Evolutionary conservation across 352 stramenopile species (phyloP).

Genomic region (Plasmopara viticola): DNA sequence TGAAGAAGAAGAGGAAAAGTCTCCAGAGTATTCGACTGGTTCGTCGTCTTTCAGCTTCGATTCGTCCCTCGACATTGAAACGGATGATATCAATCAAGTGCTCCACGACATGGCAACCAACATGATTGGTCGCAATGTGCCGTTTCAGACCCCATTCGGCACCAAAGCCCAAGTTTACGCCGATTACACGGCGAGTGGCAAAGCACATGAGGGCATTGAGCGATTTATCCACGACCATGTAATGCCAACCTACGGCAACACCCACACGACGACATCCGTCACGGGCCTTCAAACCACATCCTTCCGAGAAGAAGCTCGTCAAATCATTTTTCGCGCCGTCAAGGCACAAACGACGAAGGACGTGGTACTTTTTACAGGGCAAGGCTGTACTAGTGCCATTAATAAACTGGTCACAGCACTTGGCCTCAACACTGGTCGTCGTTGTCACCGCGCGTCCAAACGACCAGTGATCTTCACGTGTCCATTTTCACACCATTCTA

Average conservation of each 20-base stretch:
- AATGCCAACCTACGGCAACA: slow-evolving; percentile 94
- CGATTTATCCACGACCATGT: slow-evolving; percentile 83
- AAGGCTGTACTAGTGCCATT: slow-evolving; percentile 80
- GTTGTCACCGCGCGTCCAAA: slow-evolving; percentile 19
- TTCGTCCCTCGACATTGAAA: slow-evolving; percentile 15
- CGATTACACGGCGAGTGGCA: slow-evolving; percentile 92
- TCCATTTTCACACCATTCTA: slow-evolving; percentile 97
- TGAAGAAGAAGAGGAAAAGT: slow-evolving; percentile 11
- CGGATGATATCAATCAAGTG: slow-evolving; percentile 12
- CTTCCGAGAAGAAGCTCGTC: slow-evolving; percentile 93
- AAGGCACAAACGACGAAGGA: slow-evolving; percentile 60
- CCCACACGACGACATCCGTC: slow-evolving; percentile 88
- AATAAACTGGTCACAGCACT: slow-evolving; percentile 74
- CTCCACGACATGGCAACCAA: slow-evolving; percentile 33
- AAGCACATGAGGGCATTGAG: slow-evolving; percentile 86
- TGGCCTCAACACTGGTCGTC: slow-evolving; percentile 29
- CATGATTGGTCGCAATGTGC: slow-evolving; percentile 44
- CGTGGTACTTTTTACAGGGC: slow-evolving; percentile 92
- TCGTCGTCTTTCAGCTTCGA: slow-evolving; percentile 19
- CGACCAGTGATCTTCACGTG: slow-evolving; percentile 87
- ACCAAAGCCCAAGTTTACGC: slow-evolving; percentile 84
- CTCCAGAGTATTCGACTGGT: slow-evolving; percentile 9
- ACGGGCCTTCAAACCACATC: slow-evolving; percentile 78
- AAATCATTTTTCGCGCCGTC: slow-evolving; percentile 85
- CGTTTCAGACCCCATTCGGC: slow-evolving; percentile 65